A percentile compares a stretch with the other conserved stretches of the same genome.
Conservation (phyloP, 2,329 filamentous ascomycete species). For the Phialophora expanda region DNA sequence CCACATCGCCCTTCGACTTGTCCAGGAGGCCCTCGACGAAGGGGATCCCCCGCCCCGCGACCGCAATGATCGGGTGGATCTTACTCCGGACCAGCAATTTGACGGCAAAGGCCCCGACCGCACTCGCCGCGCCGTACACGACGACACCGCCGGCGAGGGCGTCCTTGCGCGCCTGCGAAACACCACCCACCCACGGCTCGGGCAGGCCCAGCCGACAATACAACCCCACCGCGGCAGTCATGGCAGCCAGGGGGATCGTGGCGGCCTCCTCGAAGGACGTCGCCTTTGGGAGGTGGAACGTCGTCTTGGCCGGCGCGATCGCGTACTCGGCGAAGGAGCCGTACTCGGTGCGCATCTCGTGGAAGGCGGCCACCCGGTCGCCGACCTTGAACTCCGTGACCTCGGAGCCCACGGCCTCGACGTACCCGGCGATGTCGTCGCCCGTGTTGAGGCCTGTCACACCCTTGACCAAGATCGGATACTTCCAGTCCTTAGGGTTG, state of each 20-base stretch:
- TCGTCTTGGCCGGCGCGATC: constrained; percentile 59
- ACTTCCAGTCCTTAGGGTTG: constrained; percentile 59
- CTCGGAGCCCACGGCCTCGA: constrained; percentile 58
- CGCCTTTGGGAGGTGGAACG: constrained; percentile 60
- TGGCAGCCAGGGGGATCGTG: constrained; percentile 35
- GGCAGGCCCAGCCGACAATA: constrained; percentile 33
- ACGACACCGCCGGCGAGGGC: constrained; percentile 45
- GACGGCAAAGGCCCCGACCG: constrained; percentile 64
- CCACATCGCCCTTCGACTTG: constrained; percentile 58
- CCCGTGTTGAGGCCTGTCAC: constrained; percentile 49
- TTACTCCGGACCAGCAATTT: constrained; percentile 62
- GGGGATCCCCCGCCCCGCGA: constrained; percentile 59
- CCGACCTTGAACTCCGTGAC: constrained; percentile 62
- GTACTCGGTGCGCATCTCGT: constrained; percentile 56
- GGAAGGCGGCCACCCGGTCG: constrained; percentile 59
- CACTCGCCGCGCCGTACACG: constrained; percentile 62
- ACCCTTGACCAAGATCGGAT: constrained; percentile 24
- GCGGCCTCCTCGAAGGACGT: constrained; percentile 58
- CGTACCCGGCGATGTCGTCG: constrained; percentile 59
- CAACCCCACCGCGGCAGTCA: constrained; percentile 35
- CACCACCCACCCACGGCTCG: constrained; percentile 29
- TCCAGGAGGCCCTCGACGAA: constrained; percentile 62
- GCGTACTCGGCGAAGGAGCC: constrained; percentile 65
- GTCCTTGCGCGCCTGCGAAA: constrained; percentile 30
- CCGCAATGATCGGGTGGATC: constrained; percentile 66